Evolutionary conservation across 805 yeast genomes (phyloP), one percentile per base, ranked within the genome.

Genomic region (Yamadazyma nakazawae): DNA sequence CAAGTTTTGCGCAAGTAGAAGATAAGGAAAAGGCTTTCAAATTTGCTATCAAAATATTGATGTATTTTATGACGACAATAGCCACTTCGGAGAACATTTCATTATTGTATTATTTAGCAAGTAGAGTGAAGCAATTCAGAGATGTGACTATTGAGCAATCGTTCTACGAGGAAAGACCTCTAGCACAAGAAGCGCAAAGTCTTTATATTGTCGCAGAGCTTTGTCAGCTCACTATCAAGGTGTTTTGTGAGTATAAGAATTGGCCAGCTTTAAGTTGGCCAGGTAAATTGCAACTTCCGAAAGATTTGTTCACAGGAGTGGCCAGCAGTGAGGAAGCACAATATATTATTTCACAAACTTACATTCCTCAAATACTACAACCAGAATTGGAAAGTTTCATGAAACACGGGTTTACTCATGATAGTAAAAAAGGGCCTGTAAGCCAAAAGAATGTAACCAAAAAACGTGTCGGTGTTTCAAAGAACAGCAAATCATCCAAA

Each of bases 211-310:
- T 88, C 11, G 77, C 96, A 1, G 97, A 90, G 55, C 62, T 90
- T 35, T 72, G 89, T 1, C 95, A 87, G 60, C 63, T 85, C 47
- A 67, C 80, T 5, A 71, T 89, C 39, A 77, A 82, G 45, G 80
- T 78, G 46, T 65, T 80, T 19, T 78, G 83, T 37, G 82, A 78
- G 19, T 57, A 65, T 19, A 81, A 76, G 55, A 74, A 72, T 38
- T 88, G 96, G 96, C 76, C 77, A 18, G 70, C 86, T 46, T 78
- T 83, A 19, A 81, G 90, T 0, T 90, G 91, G 81, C 95, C 96
- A 0, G 95, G 92, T 1, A 85, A 84, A 55, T 62, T 85, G 14
- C 78, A 79, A 16, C 62, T 89, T 16, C 84, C 92, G 0, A 64
- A 74, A n/a, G 96, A 89, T 58, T 60, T 87, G 8, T 88, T 76